Evolutionary conservation across 257 asterid species (phyloP).

Genomic region (Ilex aquifolium): DNA sequence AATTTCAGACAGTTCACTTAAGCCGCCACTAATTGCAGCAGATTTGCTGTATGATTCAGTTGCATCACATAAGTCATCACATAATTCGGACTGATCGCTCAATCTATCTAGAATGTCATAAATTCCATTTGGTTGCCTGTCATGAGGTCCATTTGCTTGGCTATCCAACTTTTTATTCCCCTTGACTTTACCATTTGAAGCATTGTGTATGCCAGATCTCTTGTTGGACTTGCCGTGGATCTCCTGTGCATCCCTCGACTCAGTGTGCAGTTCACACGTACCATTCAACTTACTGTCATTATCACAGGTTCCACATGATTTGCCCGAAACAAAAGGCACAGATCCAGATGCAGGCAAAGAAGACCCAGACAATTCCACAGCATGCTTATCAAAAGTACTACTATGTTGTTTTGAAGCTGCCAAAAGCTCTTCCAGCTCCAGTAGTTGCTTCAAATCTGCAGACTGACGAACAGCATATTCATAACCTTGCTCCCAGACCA

Average conservation of each 20-base stretch:
- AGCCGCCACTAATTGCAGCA: constrained; percentile 29
- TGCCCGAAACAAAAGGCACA: constrained; percentile 31
- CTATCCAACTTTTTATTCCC: constrained; percentile 18
- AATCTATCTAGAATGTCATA: constrained; percentile 32
- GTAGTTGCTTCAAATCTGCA: constrained; percentile 74
- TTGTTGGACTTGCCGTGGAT: constrained; percentile 31
- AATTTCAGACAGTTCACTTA: constrained; percentile 44
- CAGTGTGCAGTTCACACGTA: constrained; percentile 23
- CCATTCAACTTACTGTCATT: constrained; percentile 41
- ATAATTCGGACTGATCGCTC: constrained; percentile 27
- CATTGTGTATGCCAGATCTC: constrained; percentile 22
- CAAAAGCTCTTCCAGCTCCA: constrained; percentile 86
- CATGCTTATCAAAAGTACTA: constrained; percentile 23
- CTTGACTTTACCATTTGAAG: constrained; percentile 10
- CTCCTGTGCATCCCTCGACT: constrained; percentile 32
- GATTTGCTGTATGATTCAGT: constrained; percentile 30
- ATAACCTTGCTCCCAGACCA: constrained; percentile 85
- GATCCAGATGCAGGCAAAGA: constrained; percentile 31
- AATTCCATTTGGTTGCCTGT: constrained; percentile 40
- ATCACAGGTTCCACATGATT: constrained; percentile 32
- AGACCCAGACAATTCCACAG: constrained; percentile 35
- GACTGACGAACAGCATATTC: constrained; percentile 69
- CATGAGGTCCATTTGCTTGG: constrained; percentile 40
- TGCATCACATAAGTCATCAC: constrained; percentile 27
- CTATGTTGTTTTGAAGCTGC: constrained; percentile 42